These are phyloP conservation scores for Moringa oleifera DNA, from an alignment of 345 rosid genomes.

Conservation along the genomic window DNA sequence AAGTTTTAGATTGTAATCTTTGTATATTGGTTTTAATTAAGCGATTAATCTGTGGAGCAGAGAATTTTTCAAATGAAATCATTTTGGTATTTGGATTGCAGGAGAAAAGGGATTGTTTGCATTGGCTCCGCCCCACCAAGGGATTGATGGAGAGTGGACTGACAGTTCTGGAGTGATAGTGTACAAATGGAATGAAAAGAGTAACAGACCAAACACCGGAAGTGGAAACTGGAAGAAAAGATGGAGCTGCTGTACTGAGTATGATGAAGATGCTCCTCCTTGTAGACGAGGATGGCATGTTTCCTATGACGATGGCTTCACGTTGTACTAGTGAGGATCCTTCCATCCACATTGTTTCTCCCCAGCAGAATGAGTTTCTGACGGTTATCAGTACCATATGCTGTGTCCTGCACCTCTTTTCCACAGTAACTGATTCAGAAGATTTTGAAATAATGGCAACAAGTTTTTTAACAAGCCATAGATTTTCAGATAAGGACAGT, in stretches of 20 bases:
- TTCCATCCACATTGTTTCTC: no score
- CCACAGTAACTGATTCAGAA: no score
- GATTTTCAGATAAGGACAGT: no score
- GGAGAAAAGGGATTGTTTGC: constrained; percentile 54
- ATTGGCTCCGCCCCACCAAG: constrained; percentile 60
- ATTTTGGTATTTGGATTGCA: constrained; percentile 10
- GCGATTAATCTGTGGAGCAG: neutral
- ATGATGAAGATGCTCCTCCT: constrained; percentile 48
- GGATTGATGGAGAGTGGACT: constrained; percentile 60
- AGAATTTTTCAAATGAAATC: no score
- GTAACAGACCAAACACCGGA: constrained; percentile 43
- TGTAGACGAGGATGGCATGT: constrained; percentile 49
- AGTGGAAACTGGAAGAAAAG: constrained; percentile 46
- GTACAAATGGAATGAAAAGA: constrained; percentile 51
- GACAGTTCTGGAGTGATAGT: constrained; percentile 54
- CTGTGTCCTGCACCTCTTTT: no score
- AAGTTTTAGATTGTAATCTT: no score
- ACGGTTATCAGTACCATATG: no score
- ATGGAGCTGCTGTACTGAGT: constrained; percentile 55
- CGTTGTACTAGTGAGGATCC: constrained; percentile 25
- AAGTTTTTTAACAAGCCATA: no score
- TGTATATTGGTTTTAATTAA: neutral
- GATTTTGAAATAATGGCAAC: no score
- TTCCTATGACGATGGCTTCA: constrained; percentile 59
- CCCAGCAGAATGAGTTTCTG: no score